These are phyloP conservation scores for Bonia amplexicaulis DNA, from an alignment of 176 grass and related monocot species.

Conservation along the genomic window DNA sequence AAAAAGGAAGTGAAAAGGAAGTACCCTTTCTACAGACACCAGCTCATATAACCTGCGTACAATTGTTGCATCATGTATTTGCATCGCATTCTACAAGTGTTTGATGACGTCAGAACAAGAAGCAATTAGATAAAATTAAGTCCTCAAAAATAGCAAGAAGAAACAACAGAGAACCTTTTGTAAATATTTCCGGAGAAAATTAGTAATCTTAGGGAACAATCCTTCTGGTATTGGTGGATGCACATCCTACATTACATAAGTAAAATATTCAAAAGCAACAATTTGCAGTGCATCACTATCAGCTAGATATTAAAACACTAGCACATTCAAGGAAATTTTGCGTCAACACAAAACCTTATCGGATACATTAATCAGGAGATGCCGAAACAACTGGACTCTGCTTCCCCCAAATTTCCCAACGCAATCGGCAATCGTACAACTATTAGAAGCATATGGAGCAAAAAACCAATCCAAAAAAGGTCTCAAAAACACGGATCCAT, in stretches of 20 bases:
- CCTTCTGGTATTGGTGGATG: slow-evolving; percentile 94
- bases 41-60: too few relatives aligned
- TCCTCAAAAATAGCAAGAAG: neutral
- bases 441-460: neutral
- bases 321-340: neutral
- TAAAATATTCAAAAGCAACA: slow-evolving; percentile 17
- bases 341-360: neutral
- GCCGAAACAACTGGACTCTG: neutral
- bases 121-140: slow-evolving; percentile 1
- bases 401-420: neutral
- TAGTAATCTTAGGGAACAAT: slow-evolving; percentile 83
- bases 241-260: slow-evolving; percentile 67
- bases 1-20: too few relatives aligned
- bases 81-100: slow-evolving; percentile 74
- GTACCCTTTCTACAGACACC: too few relatives aligned
- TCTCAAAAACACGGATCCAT: neutral
- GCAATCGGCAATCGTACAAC: neutral
- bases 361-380: neutral
- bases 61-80: slow-evolving; percentile 81
- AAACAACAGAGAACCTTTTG: slow-evolving; percentile 57
- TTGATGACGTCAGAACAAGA: slow-evolving; percentile 35
- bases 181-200: slow-evolving; percentile 97
- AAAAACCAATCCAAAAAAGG: neutral
- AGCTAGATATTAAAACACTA: slow-evolving; percentile 2
- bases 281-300: slow-evolving; percentile 7